Evolutionary conservation across 257 asterid species (phyloP).

Genomic region (Fraxinus pennsylvanica): DNA sequence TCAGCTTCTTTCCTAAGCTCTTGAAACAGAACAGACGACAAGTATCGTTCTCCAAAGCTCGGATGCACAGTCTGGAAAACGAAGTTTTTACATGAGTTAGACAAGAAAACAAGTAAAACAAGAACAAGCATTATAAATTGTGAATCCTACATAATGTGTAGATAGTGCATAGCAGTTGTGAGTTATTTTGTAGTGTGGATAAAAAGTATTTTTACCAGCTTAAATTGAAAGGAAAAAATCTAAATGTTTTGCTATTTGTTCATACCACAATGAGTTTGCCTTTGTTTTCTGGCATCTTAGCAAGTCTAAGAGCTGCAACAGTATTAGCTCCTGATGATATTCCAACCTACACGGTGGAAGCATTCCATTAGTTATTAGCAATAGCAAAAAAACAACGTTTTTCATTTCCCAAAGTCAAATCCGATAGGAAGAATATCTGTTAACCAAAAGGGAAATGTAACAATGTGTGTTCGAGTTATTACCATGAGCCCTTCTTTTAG

Average conservation of each 20-base stretch:
- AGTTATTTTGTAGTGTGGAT: neutral
- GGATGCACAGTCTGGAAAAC: constrained; percentile 76
- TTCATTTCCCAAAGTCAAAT: neutral
- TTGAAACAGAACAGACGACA: constrained; percentile 81
- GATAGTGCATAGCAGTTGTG: too few relatives aligned
- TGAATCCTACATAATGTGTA: too few relatives aligned
- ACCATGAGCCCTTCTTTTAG: constrained; percentile 94
- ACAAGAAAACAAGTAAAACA: neutral
- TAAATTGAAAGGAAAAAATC: too few relatives aligned
- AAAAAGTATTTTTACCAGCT: too few relatives aligned
- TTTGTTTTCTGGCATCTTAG: constrained; percentile 81
- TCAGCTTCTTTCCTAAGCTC: constrained; percentile 88
- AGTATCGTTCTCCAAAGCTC: constrained; percentile 90
- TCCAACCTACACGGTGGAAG: constrained; percentile 59
- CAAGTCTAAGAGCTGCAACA: constrained; percentile 85
- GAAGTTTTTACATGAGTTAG: neutral
- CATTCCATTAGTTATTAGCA: neutral
- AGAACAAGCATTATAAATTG: too few relatives aligned
- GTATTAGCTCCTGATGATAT: constrained; percentile 98
- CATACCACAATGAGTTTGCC: constrained; percentile 96
- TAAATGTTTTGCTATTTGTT: neutral
- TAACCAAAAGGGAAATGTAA: neutral
- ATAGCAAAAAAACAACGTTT: neutral
- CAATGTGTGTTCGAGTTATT: neutral
- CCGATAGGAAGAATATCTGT: neutral